Base-by-base conservation (phyloP, 352 stramenopile species). In the Phytophthora podocarpi region DNA sequence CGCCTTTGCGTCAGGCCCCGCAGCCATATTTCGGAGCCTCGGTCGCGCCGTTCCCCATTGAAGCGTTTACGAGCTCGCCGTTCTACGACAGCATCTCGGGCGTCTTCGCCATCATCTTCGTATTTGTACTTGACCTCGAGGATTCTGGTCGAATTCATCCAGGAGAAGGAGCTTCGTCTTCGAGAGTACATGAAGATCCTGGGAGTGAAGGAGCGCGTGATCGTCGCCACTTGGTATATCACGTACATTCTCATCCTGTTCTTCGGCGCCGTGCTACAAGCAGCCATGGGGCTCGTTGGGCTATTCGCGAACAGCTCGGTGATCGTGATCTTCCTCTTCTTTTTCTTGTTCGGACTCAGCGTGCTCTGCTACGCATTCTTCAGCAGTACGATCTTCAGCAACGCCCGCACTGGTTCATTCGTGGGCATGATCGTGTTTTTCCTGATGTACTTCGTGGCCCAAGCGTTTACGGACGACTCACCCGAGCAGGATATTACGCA, bases 141-240 rank as follows among this genome's bases (percentile, higher is more conserved):
- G 1, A 75, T 97, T 36, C 66, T 98, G 13, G 82, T 93, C 3
- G 75, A 82, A 5, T 77, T 98, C 26, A 97, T 98, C 13, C 75
- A 86, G 37, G 95, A 98, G 59, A 98, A 98, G 53, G 95, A 98
- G 67, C 74, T 79, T 2, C 80, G 89, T 6, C 67, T 97, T 21
- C 93, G 93, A 15, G 95, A 98, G 73, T 90, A 81, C 53, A 94
- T 98, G 73, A 96, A 96, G 50, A 98, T 98, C 48, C 90, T 98
- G 41, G 94, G 95, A n/a, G 73, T 98, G 12, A 86, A 74, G 34
- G 83, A 93, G 40, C 73, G 67, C 7, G 67, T 76, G 0, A 88
- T 93, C 42, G 56, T 90, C 15, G 52, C 84, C 6, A 87, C 76
- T 1, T 93, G 83, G 83, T 89, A 80, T n/a, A 79, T 98, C 47